Evolutionary conservation across 148 eudicot genomes (phyloP).

Genomic region (Tetragonia tetragonoides): DNA sequence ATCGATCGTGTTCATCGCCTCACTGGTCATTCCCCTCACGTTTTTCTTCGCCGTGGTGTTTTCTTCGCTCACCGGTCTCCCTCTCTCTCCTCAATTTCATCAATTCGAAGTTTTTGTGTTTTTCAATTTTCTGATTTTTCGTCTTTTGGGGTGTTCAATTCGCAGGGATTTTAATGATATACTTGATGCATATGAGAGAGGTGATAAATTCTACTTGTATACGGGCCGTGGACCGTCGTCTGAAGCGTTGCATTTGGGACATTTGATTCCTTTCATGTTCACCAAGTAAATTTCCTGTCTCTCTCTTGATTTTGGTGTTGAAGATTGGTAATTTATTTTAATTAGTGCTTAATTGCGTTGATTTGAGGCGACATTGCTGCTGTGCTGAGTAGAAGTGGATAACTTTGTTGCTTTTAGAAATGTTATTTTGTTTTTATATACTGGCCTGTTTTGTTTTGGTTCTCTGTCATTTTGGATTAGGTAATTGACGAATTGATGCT

Average conservation of each 20-base stretch:
- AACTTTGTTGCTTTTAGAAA: too few species aligned
- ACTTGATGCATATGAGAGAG: constrained; percentile 82
- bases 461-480: too few species aligned
- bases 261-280: constrained; percentile 94
- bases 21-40: too few species aligned
- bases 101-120: not conserved
- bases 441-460: too few species aligned
- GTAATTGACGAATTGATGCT: too few species aligned
- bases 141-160: not conserved
- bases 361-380: not conserved
- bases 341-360: not conserved
- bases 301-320: not conserved
- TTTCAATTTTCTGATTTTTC: not conserved
- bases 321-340: not conserved
- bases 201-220: constrained; percentile 83
- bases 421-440: too few species aligned
- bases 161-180: constrained; percentile 66
- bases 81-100: not conserved
- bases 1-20: too few species aligned
- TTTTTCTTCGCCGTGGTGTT: constrained; percentile 92
- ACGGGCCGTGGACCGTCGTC: constrained; percentile 97
- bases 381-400: not conserved
- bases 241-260: constrained; percentile 92
- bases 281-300: constrained; percentile 59
- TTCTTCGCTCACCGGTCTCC: constrained; percentile 88